Evolutionary conservation across 1,284 basidiomycete genomes (phyloP).

Genomic region (Tilletia setariae): DNA sequence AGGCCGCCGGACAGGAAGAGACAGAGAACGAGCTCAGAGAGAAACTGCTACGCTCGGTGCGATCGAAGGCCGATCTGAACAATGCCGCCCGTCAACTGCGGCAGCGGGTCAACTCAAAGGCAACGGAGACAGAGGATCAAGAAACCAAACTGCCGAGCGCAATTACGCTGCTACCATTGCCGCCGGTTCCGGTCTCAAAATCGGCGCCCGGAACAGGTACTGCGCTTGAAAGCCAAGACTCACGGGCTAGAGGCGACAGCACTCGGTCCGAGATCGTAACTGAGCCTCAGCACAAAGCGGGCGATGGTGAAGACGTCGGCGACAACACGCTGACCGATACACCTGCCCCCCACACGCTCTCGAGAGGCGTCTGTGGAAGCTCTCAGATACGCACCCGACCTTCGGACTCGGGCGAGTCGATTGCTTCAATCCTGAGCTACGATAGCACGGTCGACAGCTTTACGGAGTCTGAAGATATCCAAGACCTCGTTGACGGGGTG

Average conservation of each 20-base stretch:
- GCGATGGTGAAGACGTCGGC: neutral
- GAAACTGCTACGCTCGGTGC: neutral
- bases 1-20: neutral
- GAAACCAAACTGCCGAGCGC: neutral
- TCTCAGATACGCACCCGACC: neutral
- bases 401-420: neutral
- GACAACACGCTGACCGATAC: slow-evolving; percentile 13
- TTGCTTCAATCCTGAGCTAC: slow-evolving; percentile 12
- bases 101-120: neutral
- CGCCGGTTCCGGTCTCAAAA: neutral
- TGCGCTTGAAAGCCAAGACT: neutral
- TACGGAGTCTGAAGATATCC: slow-evolving; percentile 7
- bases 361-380: neutral
- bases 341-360: neutral
- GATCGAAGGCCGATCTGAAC: neutral
- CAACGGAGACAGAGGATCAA: neutral
- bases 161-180: neutral
- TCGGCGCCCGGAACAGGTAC: neutral
- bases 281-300: neutral
- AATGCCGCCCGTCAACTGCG: neutral
- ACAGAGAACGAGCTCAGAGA: neutral
- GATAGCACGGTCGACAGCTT: neutral
- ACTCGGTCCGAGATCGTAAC: neutral
- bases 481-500: slow-evolving; percentile 2
- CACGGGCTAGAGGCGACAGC: neutral